Percentiles rank a stretch among this genome's conserved stretches.
These are phyloP conservation scores for Rutstroemia sp. DNA, from an alignment of 2,329 filamentous ascomycete species.

Conservation along the genomic window DNA sequence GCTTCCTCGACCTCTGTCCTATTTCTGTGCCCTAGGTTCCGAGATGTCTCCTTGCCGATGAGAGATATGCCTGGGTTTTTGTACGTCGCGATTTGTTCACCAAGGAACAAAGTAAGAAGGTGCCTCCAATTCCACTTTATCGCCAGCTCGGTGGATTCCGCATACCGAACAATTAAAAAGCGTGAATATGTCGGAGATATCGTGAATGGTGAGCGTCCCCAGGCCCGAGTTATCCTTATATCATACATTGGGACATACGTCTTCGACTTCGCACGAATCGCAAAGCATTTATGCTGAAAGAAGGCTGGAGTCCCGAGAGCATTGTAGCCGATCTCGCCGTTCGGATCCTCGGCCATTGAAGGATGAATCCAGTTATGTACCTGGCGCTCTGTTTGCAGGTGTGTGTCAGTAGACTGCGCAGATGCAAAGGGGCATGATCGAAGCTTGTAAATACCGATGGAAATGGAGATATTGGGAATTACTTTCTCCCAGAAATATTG, in stretches of 20 bases:
- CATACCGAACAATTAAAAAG: not conserved
- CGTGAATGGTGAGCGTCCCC: not conserved
- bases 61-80: no score
- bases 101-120: not conserved
- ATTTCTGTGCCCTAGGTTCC: no score
- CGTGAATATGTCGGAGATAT: not conserved
- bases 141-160: not conserved
- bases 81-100: not conserved
- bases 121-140: not conserved
- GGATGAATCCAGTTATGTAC: not conserved
- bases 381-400: not conserved
- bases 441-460: not conserved
- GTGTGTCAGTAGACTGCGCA: not conserved
- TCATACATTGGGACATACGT: not conserved
- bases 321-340: not conserved
- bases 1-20: no score
- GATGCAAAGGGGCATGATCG: not conserved
- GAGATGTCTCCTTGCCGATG: no score
- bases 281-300: not conserved
- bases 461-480: not conserved
- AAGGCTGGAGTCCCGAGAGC: not conserved
- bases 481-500: not conserved
- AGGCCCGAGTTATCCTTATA: not conserved
- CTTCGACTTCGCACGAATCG: not conserved
- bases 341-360: not conserved